These are phyloP conservation scores for Aspergillus fumigatus DNA, from an alignment of 2,329 filamentous ascomycete genomes.

Conservation along the genomic window DNA sequence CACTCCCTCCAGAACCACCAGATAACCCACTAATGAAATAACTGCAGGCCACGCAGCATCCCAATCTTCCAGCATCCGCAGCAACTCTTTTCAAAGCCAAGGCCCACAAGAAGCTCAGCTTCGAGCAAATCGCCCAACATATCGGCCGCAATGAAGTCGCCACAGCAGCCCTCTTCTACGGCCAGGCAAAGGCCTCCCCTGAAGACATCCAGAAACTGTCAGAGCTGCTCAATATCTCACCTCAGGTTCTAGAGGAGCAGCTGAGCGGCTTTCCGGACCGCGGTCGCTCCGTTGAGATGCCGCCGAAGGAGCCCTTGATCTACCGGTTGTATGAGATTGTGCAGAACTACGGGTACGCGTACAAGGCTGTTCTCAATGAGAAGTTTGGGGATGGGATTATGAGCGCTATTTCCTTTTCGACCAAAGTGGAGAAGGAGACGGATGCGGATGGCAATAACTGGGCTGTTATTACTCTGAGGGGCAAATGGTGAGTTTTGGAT, in stretches of 20 bases:
- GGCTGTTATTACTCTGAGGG: conserved; percentile 78
- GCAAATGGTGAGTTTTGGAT: conserved; percentile 65
- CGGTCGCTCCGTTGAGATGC: conserved; percentile 75
- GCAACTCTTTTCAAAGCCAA: conserved; percentile 77
- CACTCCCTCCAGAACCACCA: neutral
- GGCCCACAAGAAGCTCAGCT: conserved; percentile 67
- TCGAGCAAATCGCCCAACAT: conserved; percentile 69
- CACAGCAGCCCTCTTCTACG: conserved; percentile 85
- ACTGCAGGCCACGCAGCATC: conserved; percentile 31
- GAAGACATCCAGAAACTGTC: conserved; percentile 68
- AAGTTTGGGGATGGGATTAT: conserved; percentile 95
- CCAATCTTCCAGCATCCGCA: conserved; percentile 66
- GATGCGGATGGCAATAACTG: conserved; percentile 76
- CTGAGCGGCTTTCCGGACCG: conserved; percentile 74
- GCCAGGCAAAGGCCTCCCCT: conserved; percentile 68
- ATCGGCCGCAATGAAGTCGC: conserved; percentile 79
- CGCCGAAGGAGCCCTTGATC: conserved; percentile 77
- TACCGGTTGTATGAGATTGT: conserved; percentile 92
- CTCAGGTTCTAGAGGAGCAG: conserved; percentile 54
- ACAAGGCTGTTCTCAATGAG: conserved; percentile 93
- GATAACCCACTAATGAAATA: conserved; percentile 1
- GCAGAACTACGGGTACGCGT: conserved; percentile 94
- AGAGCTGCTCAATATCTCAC: conserved; percentile 57
- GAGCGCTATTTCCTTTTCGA: conserved; percentile 89
- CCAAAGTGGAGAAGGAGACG: conserved; percentile 88